These are phyloP conservation scores for Diaporthe eres DNA, from an alignment of 2,329 filamentous ascomycete genomes.

Conservation along the genomic window DNA sequence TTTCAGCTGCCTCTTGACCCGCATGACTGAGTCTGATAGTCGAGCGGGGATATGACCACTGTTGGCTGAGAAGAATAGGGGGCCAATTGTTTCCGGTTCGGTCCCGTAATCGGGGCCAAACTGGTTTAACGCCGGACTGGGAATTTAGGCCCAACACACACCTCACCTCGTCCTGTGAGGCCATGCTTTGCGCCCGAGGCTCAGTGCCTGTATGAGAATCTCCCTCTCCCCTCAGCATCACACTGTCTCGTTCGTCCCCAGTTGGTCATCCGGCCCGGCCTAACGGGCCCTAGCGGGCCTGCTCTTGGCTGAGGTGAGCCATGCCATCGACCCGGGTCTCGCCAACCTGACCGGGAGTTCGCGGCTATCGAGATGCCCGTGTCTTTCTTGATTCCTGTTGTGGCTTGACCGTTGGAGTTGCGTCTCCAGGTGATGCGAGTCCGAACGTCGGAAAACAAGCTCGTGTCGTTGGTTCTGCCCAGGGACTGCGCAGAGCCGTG, in stretches of 20 bases:
- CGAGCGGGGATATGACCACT: not conserved
- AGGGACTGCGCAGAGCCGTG: conserved; percentile 12
- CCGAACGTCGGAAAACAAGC: conserved; percentile 14
- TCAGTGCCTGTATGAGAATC: not conserved
- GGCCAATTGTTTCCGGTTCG: conserved; percentile 17
- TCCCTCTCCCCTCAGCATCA: conserved; percentile 4
- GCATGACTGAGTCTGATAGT: conserved; percentile 24
- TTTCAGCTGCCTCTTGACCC: conserved; percentile 37
- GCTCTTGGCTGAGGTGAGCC: conserved; percentile 34
- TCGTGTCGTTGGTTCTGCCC: not conserved
- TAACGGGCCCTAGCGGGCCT: conserved; percentile 28
- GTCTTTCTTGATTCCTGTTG: not conserved
- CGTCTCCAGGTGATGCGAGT: not conserved
- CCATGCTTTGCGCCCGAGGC: not conserved
- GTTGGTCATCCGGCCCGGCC: conserved; percentile 31
- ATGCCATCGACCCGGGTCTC: conserved; percentile 17
- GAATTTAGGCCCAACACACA: not conserved
- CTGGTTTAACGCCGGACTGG: conserved; percentile 12
- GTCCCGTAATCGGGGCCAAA: conserved; percentile 13
- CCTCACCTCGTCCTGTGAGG: not conserved
- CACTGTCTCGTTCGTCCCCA: conserved; percentile 9
- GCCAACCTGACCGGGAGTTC: conserved; percentile 5
- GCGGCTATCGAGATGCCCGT: conserved; percentile 10
- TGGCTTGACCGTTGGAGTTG: conserved; percentile 14
- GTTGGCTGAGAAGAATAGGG: conserved; percentile 19